These are phyloP conservation scores for Candida pseudoviswanathii DNA, from an alignment of 1,139 yeast genomes.

Conservation along the genomic window DNA sequence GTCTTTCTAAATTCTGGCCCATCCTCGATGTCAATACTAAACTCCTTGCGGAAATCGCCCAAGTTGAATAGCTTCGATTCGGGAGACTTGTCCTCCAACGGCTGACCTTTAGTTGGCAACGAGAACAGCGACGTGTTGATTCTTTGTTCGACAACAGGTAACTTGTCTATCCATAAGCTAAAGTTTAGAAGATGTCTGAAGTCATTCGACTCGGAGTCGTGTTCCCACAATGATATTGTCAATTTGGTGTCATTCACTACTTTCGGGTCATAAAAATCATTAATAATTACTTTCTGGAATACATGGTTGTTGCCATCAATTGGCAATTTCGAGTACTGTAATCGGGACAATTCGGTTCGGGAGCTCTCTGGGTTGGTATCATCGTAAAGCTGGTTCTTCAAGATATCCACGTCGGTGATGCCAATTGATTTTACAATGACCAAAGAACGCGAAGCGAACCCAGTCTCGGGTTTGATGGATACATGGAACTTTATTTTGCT, in stretches of 20 bases:
- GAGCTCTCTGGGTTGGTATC: slow-evolving; percentile 6
- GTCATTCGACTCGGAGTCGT: slow-evolving; percentile 19
- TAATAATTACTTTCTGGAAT: slow-evolving; percentile 31
- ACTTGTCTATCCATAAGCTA: slow-evolving; percentile 31
- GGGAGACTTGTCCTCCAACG: slow-evolving; percentile 9
- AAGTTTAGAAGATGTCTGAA: slow-evolving; percentile 30
- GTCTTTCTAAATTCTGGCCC: slow-evolving; percentile 75
- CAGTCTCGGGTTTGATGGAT: slow-evolving; percentile 20
- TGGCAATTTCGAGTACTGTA: slow-evolving; percentile 30
- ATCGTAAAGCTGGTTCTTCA: slow-evolving; percentile 12
- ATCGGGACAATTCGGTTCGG: slow-evolving; percentile 25
- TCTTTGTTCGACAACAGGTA: slow-evolving; percentile 1
- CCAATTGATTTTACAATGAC: slow-evolving; percentile 28
- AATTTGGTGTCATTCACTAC: slow-evolving; percentile 23
- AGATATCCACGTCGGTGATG: slow-evolving; percentile 8
- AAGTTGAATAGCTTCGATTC: slow-evolving; percentile 14
- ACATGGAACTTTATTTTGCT: slow-evolving; percentile 31
- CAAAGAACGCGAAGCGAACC: slow-evolving; percentile 20
- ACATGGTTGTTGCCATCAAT: slow-evolving; percentile 21
- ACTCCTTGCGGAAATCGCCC: slow-evolving; percentile 31
- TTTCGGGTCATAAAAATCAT: slow-evolving; percentile 28
- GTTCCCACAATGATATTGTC: slow-evolving; percentile 34
- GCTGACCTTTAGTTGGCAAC: slow-evolving; percentile 10
- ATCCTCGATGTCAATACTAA: slow-evolving; percentile 53
- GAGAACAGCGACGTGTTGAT: slow-evolving; percentile 5